Evolutionary conservation across 306 rosid genomes (phyloP), one percentile per base, ranked within the genome.

Genomic region (Luffa aegyptiaca): DNA sequence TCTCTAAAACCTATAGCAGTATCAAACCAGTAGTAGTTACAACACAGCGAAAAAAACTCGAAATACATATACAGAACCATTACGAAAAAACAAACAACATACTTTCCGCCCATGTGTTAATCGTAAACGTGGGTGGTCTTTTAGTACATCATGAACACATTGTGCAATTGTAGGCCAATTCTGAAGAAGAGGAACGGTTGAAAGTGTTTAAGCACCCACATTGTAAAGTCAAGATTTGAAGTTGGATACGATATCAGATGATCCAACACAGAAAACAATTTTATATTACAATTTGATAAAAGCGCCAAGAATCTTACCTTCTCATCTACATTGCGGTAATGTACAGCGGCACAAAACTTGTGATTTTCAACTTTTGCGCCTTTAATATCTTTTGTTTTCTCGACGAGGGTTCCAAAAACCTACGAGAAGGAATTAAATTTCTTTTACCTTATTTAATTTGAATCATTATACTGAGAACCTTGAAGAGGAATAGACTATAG

Each of bases 261-360:
- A 3, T 35, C 61, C 3, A 1, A 16, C 17, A 36, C 49, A 66
- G 5, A 42, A 18, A 39, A 6, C 12, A 57, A 57, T 57, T 20
- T 20, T 61, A 46, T 46, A 46, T 46, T 49, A 65, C 6, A 17
- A 65, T 10, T 14, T 36, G 21, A 65, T 65, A 37, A 6, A 65
- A 39, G 49, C 17, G 6, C 46, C 17, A 37, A 17, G 31, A 36
- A 57, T 81, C 45, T 76, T 78, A 92, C 98, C 84, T 84, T 91
- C 88, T 92, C 95, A 46, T 92, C 92, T 88, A 94, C 97, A 44
- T 92, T 92, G 74, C 97, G 97, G 72, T 94, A 94, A 92, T 94
- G 98, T 87, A 92, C 97, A 86, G 98, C 90, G 80, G 82, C 87
- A 78, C 98, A 94, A 89, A 94, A 94, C 85, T 92, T 94, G 92